Evolutionary conservation across 2,329 filamentous ascomycete genomes (phyloP).

Genomic region (Sporothrix brasiliensis): DNA sequence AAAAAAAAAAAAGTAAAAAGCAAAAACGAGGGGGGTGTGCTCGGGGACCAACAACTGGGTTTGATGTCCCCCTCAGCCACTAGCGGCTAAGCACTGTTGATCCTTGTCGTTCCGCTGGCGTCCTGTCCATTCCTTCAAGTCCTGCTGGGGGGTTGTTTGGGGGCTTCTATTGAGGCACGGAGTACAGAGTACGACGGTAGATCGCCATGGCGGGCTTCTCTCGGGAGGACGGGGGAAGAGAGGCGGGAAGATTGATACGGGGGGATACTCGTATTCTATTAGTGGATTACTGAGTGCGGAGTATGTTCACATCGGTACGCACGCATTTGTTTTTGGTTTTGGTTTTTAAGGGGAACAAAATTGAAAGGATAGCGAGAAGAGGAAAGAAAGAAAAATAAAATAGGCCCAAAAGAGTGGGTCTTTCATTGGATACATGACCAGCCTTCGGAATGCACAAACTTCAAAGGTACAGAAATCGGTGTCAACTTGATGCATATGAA

Average conservation of each 20-base stretch:
- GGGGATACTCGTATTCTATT: neutral
- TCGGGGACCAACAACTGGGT: neutral
- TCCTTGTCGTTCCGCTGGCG: constrained; percentile 13
- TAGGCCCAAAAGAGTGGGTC: neutral
- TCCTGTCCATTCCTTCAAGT: neutral
- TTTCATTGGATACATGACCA: neutral
- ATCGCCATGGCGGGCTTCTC: neutral
- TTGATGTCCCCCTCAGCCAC: constrained; percentile 22
- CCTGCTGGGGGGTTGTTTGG: neutral
- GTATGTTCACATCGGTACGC: too few relatives aligned
- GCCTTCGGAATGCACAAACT: too few relatives aligned
- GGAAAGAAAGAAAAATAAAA: neutral
- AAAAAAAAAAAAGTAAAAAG: neutral
- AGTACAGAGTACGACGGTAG: neutral
- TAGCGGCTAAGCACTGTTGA: constrained; percentile 21
- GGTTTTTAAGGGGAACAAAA: too few relatives aligned
- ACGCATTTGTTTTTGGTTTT: too few relatives aligned
- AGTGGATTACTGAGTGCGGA: too few relatives aligned
- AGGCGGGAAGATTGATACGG: neutral
- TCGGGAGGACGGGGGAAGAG: constrained; percentile 2
- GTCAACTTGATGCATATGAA: too few relatives aligned
- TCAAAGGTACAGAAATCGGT: too few relatives aligned
- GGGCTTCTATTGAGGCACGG: neutral
- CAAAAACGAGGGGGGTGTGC: constrained; percentile 10
- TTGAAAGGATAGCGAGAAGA: neutral